Base-by-base conservation (phyloP, 225 moss, liverwort and hornwort species). In the Pseudoscleropodium purum region DNA sequence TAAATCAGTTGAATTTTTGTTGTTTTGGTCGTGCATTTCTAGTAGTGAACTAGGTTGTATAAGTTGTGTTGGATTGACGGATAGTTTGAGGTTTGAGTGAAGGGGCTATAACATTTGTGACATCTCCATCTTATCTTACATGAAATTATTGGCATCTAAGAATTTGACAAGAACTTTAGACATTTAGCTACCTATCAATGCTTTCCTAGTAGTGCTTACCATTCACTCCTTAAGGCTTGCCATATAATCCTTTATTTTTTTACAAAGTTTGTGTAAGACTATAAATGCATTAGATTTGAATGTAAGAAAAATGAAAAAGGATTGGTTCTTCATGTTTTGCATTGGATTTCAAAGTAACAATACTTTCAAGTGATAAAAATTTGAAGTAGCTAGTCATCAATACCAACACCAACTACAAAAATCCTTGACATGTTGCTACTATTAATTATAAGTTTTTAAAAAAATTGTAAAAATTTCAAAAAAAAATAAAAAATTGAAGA, bases 151-250 rank as follows among this genome's bases (percentile, higher is more conserved):
- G 2, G 2, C 10, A 45, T 4, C 2, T 6, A 47, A 30, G 3
- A 18, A 75, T 75, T 29, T 18, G 4, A 10, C 0, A 47, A 0
- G 18, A 47, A 7, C 0, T 0, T 0, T 49, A 19, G 13, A 33
- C 3, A 33, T 75, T 31, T 49, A 13, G 12, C 0, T 49, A 0
- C 4, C 17, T 49, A 31, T 33, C 0, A 51, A 51, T 33, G 12
- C 4, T 75, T 31, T 11, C 10, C 6, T 15, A 18, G 6, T 47
- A 10, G 6, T 10, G 1, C 8, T 25, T 39, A 8, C 25, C 15
- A 74, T 17, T 17, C 15, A 45, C 2, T 18, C 3, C 1, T 39
- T 0, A 0, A 15, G 6, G 5, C 15, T 72, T 41, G 72, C 8
- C 4, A 41, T 72, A 41, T 41, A 39, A 41, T 1, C 26, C 11